Conservation (phyloP, 148 eudicot genomes). For the Arbutus unedo region DNA sequence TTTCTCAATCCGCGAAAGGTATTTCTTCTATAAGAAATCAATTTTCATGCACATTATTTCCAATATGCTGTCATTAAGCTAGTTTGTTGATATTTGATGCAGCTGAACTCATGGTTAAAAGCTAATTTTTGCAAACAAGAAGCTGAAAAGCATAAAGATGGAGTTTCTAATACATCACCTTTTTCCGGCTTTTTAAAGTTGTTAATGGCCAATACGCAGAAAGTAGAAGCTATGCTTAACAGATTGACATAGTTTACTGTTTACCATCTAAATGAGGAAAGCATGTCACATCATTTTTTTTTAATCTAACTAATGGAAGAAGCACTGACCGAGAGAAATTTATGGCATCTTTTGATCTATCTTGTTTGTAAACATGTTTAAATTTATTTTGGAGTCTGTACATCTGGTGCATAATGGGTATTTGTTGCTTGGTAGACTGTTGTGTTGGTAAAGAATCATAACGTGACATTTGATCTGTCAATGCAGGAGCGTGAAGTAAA, state of each 20-base stretch:
- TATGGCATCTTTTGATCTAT: neutral
- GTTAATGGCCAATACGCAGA: neutral
- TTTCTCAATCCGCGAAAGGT: neutral
- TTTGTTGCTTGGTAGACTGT: neutral
- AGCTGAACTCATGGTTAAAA: neutral
- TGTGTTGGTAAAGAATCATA: neutral
- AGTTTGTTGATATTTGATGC: neutral
- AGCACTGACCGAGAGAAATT: neutral
- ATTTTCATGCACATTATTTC: neutral
- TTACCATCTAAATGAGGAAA: neutral
- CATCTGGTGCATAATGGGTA: neutral
- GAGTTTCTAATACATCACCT: neutral
- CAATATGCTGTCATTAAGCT: neutral
- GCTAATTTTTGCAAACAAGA: neutral
- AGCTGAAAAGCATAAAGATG: neutral
- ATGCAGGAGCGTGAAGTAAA: slow-evolving; percentile 93
- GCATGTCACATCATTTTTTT: neutral
- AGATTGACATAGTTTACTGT: neutral
- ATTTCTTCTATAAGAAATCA: neutral
- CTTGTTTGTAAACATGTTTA: neutral
- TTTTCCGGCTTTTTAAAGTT: neutral
- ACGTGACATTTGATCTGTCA: slow-evolving; percentile 12
- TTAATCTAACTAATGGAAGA: neutral
- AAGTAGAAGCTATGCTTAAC: neutral
- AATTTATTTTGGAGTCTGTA: neutral